A percentile compares a stretch with the other conserved stretches of the same genome.
phyloP scores from a whole-genome alignment of 148 eudicot species.

The Nepenthes gracilis region DNA sequence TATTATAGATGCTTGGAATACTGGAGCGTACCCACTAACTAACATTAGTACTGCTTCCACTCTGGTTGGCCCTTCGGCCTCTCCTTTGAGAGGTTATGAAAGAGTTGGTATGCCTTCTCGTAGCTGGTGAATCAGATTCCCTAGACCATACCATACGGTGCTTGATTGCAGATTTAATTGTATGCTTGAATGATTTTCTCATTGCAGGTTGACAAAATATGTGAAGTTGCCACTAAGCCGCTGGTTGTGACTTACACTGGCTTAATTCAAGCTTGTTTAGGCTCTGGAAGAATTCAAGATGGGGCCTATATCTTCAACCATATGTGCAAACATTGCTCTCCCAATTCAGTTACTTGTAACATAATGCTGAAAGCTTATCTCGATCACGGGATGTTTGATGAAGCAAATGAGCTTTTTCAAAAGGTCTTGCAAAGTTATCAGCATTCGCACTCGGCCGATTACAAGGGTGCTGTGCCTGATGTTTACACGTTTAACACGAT shows the following conservation, averaged over 20 bases:
- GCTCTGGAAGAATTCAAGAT: constrained; percentile 37
- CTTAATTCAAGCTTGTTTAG: constrained; percentile 71
- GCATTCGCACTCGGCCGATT: constrained; percentile 12
- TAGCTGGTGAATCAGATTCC: too few relatives aligned
- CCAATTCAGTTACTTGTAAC: constrained; percentile 73
- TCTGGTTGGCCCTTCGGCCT: too few relatives aligned
- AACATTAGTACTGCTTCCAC: too few relatives aligned
- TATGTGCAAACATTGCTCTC: constrained; percentile 79
- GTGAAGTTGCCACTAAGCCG: constrained; percentile 82
- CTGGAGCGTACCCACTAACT: too few relatives aligned
- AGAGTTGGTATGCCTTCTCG: too few relatives aligned
- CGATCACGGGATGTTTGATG: constrained; percentile 54
- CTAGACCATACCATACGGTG: background rate
- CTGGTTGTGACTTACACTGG: constrained; percentile 90
- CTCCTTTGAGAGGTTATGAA: too few relatives aligned
- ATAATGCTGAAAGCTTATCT: constrained; percentile 69
- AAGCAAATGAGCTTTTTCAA: constrained; percentile 57
- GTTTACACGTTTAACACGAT: constrained; percentile 56
- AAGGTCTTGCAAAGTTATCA: constrained; percentile 26
- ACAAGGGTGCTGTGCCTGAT: constrained; percentile 45
- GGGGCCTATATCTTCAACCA: constrained; percentile 57
- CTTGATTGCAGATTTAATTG: background rate
- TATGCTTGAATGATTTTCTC: background rate
- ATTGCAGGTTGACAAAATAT: constrained; percentile 74
- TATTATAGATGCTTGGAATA: too few relatives aligned